Percentiles rank a stretch among this genome's conserved stretches.
Conservation (phyloP, 805 yeast species). For the Lipomyces starkeyi region DNA sequence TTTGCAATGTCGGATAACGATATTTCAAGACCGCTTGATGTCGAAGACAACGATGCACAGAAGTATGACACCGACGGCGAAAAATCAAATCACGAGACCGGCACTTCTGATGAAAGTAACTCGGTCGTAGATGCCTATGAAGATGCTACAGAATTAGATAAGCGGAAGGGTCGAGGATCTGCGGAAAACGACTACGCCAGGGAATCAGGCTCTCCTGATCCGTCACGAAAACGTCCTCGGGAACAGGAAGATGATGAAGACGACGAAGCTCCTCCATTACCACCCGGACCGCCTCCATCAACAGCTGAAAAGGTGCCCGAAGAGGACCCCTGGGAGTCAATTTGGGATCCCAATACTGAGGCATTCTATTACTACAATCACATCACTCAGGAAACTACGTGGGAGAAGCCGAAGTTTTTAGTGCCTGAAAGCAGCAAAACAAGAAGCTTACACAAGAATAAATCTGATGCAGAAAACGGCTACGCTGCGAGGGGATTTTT, state of each 20-base stretch:
- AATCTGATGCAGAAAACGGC: conserved; percentile 9
- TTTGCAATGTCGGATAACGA: neutral
- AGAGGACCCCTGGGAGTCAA: conserved; percentile 43
- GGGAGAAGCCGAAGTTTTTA: conserved; percentile 40
- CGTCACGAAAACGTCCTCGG: conserved; percentile 4
- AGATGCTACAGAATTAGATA: neutral
- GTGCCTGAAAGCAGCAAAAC: neutral
- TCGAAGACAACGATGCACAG: neutral
- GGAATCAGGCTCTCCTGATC: neutral
- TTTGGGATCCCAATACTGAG: conserved; percentile 36
- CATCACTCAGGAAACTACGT: conserved; percentile 39
- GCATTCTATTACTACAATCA: conserved; percentile 42
- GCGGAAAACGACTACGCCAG: neutral
- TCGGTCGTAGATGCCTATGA: neutral
- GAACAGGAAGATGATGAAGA: conserved; percentile 7
- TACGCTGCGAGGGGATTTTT: conserved; percentile 32
- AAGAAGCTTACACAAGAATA: no score
- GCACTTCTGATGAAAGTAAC: neutral
- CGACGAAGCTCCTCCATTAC: conserved; percentile 35
- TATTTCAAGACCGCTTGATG: neutral
- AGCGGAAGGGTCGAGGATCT: neutral
- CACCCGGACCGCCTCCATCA: conserved; percentile 37
- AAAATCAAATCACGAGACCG: neutral
- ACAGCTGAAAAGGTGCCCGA: conserved; percentile 24
- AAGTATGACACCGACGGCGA: neutral